phyloP scores from a whole-genome alignment of 257 asterid genomes.

The Solanum paucissectum region DNA sequence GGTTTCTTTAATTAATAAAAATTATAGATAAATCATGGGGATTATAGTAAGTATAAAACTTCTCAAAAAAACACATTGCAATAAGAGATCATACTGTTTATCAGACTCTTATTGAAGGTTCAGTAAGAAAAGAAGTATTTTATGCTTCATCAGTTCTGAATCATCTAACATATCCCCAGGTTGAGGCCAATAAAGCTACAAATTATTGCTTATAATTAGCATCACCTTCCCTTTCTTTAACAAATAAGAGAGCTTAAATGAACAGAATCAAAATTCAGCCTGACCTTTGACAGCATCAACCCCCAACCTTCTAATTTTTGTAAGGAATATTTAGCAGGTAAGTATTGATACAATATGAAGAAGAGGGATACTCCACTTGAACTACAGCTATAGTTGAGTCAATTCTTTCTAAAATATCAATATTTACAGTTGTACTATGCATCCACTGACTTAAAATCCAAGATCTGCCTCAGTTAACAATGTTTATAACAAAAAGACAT shows the following conservation, averaged over 20 bases:
- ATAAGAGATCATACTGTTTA: background rate
- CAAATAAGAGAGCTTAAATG: background rate
- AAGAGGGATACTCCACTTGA: background rate
- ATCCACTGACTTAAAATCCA: background rate
- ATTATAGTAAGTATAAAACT: background rate
- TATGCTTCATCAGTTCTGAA: background rate
- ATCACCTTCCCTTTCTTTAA: background rate
- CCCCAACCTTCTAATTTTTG: background rate
- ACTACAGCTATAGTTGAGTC: background rate
- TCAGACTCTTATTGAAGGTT: background rate
- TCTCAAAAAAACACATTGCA: background rate
- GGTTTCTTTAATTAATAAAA: background rate
- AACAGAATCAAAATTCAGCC: background rate
- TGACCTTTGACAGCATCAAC: background rate
- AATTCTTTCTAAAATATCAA: background rate
- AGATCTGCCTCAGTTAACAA: background rate
- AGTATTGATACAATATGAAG: background rate
- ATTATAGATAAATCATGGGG: background rate
- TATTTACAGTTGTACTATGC: background rate
- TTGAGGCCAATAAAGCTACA: background rate
- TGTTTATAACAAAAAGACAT: background rate
- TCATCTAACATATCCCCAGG: background rate
- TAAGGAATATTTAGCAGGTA: background rate
- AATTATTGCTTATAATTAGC: background rate
- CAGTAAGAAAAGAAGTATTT: background rate